A percentile compares a stretch with the other conserved stretches of the same genome.
phyloP scores from a whole-genome alignment of 495 filamentous ascomycete species.

The Xylaria scruposa region DNA sequence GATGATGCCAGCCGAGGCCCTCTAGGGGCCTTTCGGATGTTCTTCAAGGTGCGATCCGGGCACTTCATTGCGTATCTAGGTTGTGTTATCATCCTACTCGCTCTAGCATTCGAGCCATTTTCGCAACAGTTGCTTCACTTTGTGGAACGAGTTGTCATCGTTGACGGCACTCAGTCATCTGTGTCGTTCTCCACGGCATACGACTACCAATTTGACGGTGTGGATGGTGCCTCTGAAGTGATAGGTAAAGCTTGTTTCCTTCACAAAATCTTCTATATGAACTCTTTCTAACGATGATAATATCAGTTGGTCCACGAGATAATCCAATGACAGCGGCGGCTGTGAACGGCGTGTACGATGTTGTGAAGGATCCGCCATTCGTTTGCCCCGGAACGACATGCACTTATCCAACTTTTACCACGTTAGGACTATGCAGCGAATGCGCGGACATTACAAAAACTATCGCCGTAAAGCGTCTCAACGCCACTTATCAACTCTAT shows the following conservation, averaged over 20 bases:
- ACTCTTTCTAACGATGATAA: not conserved
- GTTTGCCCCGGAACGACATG: constrained; percentile 9
- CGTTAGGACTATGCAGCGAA: constrained; percentile 13
- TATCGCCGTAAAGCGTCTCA: not conserved
- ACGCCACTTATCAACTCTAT: not conserved
- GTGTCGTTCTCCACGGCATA: constrained; percentile 7
- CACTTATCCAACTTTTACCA: constrained; percentile 14
- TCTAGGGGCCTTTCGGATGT: constrained; percentile 14
- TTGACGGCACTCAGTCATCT: constrained; percentile 1
- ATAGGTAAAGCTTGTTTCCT: constrained; percentile 11
- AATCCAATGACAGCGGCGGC: constrained; percentile 10
- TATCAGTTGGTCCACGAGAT: constrained; percentile 3
- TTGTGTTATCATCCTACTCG: constrained; percentile 7
- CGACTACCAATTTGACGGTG: not conserved
- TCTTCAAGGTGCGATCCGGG: constrained; percentile 13
- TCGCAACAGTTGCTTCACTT: constrained; percentile 21
- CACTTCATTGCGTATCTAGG: constrained; percentile 15
- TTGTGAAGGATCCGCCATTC: constrained; percentile 19
- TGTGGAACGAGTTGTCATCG: not conserved
- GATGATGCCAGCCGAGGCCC: constrained; percentile 18
- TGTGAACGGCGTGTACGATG: constrained; percentile 15
- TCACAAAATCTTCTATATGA: not conserved
- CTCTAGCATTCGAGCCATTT: constrained; percentile 18
- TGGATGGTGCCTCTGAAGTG: constrained; percentile 6
- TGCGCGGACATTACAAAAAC: constrained; percentile 12